phyloP scores from a whole-genome alignment of 352 stramenopile species.

The Lagenidium sp. region DNA sequence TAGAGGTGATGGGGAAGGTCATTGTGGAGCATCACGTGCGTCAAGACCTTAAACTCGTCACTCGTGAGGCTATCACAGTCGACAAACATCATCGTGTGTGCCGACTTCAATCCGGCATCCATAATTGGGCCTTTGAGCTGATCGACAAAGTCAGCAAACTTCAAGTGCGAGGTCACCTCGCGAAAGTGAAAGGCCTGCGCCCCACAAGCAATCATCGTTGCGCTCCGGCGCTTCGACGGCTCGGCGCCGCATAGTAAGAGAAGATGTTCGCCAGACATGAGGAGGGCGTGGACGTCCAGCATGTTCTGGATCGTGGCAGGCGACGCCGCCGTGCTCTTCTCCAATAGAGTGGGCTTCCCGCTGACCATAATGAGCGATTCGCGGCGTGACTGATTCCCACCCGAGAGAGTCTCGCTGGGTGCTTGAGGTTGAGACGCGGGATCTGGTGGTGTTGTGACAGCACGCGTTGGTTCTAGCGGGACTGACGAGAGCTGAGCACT shows the following conservation, averaged over 20 bases:
- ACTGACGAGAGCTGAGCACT: too few species aligned
- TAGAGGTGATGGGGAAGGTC: slow-evolving; percentile 37
- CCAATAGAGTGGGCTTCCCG: slow-evolving; percentile 10
- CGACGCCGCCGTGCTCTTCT: slow-evolving; percentile 19
- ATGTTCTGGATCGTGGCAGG: slow-evolving; percentile 32
- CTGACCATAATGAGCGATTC: not conserved
- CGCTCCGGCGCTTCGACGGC: slow-evolving; percentile 24
- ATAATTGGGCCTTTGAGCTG: slow-evolving; percentile 39
- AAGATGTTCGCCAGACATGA: slow-evolving; percentile 27
- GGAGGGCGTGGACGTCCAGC: slow-evolving; percentile 37
- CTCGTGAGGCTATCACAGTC: slow-evolving; percentile 38
- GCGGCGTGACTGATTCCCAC: too few species aligned
- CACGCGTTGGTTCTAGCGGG: too few species aligned
- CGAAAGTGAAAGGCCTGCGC: slow-evolving; percentile 43
- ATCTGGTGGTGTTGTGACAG: too few species aligned
- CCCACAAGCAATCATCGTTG: slow-evolving; percentile 39
- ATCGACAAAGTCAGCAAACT: slow-evolving; percentile 25
- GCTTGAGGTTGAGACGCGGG: too few species aligned
- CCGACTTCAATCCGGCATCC: slow-evolving; percentile 32
- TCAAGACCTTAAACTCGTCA: slow-evolving; percentile 22
- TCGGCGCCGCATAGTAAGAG: slow-evolving; percentile 37
- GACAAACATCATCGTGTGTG: slow-evolving; percentile 39
- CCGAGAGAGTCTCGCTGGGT: too few species aligned
- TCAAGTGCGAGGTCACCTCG: slow-evolving; percentile 24
- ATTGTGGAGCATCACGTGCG: slow-evolving; percentile 30